Evolutionary conservation across 2,329 filamentous ascomycete species (phyloP), one percentile per base, ranked within the genome.

Genomic region (Pyrenochaeta sp.): DNA sequence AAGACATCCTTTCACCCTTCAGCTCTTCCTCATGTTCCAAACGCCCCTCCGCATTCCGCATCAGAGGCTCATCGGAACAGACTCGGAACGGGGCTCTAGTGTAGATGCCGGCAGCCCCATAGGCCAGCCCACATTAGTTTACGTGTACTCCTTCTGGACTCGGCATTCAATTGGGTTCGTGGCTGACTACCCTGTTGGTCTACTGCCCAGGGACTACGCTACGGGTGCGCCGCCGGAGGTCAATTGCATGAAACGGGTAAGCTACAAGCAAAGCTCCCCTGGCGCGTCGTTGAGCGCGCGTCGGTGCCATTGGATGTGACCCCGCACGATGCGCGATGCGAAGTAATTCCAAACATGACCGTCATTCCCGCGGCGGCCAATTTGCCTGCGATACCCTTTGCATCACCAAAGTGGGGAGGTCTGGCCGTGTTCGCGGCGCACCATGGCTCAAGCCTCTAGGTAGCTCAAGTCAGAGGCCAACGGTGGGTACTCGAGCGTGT

Each of bases 371-470:
- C 41, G 51, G 31, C 31, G 47, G 30, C 62, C 63, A 62, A n/a
- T 44, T 55, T 55, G 45, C 44, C 44, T 44, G 48, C 48, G 40
- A 44, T 44, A 36, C 35, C 35, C 37, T 46, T 43, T 61, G 60
- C 62, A 62, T 37, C 41, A 49, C 55, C 45, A 57, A n/a, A 66
- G 68, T 69, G 68, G 68, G 66, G 68, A 67, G 60, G 53, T 50
- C 55, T 53, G 39, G 31, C 42, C 41, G 47, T 58, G 46, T 30
- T 45, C n/a, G n/a, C n/a, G n/a, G n/a, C n/a, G n/a, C n/a, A n/a
- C n/a, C n/a, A n/a, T n/a, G n/a, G n/a, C n/a, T n/a, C n/a, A n/a
- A n/a, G n/a, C n/a, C n/a, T n/a, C n/a, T n/a, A n/a, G n/a, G n/a
- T 32, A 55, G 44, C 21, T 44, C 30, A 30, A 39, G 45, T 27